Evolutionary conservation across 257 asterid species (phyloP).

Genomic region (Coffea canephora): DNA sequence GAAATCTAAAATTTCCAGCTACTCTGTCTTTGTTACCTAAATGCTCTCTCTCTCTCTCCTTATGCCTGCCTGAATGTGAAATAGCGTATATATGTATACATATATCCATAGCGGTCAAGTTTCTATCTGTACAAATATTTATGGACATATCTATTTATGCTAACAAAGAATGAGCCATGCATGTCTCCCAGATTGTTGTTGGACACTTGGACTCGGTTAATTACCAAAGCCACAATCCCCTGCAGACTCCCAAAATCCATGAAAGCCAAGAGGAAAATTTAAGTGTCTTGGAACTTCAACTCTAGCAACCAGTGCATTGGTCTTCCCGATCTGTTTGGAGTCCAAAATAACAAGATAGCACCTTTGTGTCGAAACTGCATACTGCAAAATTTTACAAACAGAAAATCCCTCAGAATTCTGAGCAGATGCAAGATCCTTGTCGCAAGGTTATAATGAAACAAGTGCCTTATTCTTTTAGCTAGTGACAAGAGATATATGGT

Average conservation of each 20-base stretch:
- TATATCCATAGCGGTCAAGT: background rate
- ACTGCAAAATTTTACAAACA: constrained; percentile 44
- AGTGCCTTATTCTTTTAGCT: background rate
- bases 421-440: background rate
- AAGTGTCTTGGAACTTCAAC: constrained; percentile 79
- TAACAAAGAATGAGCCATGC: too few relatives aligned
- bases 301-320: constrained; percentile 67
- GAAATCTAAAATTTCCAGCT: background rate
- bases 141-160: background rate
- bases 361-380: constrained; percentile 80
- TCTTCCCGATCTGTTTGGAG: constrained; percentile 54
- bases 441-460: background rate
- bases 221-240: constrained; percentile 1
- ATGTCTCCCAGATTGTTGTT: background rate
- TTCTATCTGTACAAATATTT: background rate
- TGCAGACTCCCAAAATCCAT: constrained; percentile 80
- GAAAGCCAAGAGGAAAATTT: constrained; percentile 91
- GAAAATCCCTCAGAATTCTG: background rate
- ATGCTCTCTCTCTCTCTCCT: background rate
- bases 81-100: background rate
- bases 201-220: background rate
- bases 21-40: background rate
- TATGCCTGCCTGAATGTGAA: background rate
- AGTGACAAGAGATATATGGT: background rate
- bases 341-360: constrained; percentile 81